Evolutionary conservation across 169 alveolate species (phyloP), one percentile per base, ranked within the genome.

Genomic region (Ichthyophthirius multifiliis): DNA sequence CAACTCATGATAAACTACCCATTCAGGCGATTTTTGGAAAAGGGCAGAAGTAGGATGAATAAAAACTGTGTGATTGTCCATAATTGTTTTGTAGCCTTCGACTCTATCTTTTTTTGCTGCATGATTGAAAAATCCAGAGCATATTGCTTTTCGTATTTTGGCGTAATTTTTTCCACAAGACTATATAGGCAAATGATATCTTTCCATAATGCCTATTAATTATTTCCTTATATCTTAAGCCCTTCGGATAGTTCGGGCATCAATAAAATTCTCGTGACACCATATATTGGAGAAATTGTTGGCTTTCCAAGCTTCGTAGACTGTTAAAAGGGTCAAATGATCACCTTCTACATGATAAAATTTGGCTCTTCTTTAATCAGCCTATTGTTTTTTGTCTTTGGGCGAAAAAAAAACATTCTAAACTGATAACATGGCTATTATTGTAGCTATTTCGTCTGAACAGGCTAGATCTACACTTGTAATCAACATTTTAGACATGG

Each of bases 311-410:
- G 95, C 95, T 55, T 98, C 98, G 81, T 98, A 99, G 6, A 99
- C 98, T 55, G 97, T 94, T 37, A 99, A 94, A 81, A 97, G 90
- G 0, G 99, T 98, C 13, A 98, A 84, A 83, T 98, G 99, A 80
- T 99, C 99, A 1, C 99, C 99, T 74, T 99, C 99, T 23, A 98
- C 96, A 82, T 97, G 98, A 44, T 96, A 89, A 89, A 98, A 99
- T 80, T 95, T 96, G 10, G 98, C 95, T 86, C 98, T 94, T 67
- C 97, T 96, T 85, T 96, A 89, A 89, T 99, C 99, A 1, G 99
- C 99, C 76, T 91, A 78, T 23, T 97, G 93, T 83, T 97, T 97
- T 83, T 98, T 98, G 78, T 99, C 99, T 85, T 94, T 91, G 0
- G 99, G 99, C 46, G 99, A 80, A 83, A 98, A 98, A 91, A 98